These are phyloP conservation scores for Trametes cingulata DNA, from an alignment of 768 basidiomycete genomes.

Conservation along the genomic window DNA sequence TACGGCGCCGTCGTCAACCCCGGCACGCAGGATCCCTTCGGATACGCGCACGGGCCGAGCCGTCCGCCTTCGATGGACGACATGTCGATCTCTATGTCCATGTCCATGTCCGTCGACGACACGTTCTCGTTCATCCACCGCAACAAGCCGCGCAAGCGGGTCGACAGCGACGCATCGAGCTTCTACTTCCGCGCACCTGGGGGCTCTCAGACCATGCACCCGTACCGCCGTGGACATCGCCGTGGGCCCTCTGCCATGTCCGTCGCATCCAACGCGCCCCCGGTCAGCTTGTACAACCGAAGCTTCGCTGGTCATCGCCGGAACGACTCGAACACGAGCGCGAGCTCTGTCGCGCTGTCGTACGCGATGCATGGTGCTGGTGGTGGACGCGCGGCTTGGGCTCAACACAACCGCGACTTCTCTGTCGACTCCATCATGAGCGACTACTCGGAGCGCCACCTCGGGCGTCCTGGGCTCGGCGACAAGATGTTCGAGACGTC, in stretches of 20 bases:
- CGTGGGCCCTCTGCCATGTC: slow-evolving; percentile 57
- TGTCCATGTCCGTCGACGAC: slow-evolving; percentile 60
- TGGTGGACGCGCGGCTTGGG: slow-evolving; percentile 61
- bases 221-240: slow-evolving; percentile 51
- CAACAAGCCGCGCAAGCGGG: slow-evolving; percentile 47
- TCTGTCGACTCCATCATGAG: slow-evolving; percentile 70
- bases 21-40: slow-evolving; percentile 72
- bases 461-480: slow-evolving; percentile 73
- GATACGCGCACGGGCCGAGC: slow-evolving; percentile 55
- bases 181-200: slow-evolving; percentile 65
- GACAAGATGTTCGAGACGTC: slow-evolving; percentile 85
- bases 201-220: slow-evolving; percentile 29
- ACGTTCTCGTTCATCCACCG: slow-evolving; percentile 64
- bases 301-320: slow-evolving; percentile 51
- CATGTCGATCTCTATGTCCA: slow-evolving; percentile 48
- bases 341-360: slow-evolving; percentile 56
- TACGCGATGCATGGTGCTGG: slow-evolving; percentile 54
- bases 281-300: slow-evolving; percentile 72
- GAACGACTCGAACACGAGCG: slow-evolving; percentile 60
- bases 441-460: slow-evolving; percentile 56
- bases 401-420: slow-evolving; percentile 52
- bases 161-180: slow-evolving; percentile 77
- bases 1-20: slow-evolving; percentile 67
- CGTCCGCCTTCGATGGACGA: slow-evolving; percentile 58
- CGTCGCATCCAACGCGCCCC: slow-evolving; percentile 60